Conservation (phyloP, 352 stramenopile species). For the Globisporangium splendens region DNA sequence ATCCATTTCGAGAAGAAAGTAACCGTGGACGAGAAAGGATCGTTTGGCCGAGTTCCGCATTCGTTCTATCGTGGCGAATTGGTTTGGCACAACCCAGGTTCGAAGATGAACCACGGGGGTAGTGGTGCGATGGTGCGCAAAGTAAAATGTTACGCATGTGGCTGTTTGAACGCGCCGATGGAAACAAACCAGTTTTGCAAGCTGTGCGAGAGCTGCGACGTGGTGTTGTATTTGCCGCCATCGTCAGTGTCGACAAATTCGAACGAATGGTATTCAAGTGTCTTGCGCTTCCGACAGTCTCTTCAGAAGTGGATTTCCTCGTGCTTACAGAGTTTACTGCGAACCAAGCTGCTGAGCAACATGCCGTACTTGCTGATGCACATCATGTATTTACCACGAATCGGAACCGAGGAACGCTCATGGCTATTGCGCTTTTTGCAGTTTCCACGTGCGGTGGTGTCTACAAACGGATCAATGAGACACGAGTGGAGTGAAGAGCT, state of each 20-base stretch:
- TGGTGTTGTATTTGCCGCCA: slow-evolving; percentile 71
- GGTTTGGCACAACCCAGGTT: slow-evolving; percentile 45
- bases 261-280: slow-evolving; percentile 76
- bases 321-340: slow-evolving; percentile 58
- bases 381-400: slow-evolving; percentile 78
- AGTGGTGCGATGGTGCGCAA: slow-evolving; percentile 45
- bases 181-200: slow-evolving; percentile 70
- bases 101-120: slow-evolving; percentile 9
- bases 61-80: slow-evolving; percentile 79
- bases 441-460: slow-evolving; percentile 68
- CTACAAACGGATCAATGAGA: slow-evolving; percentile 42
- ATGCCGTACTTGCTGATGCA: slow-evolving; percentile 86
- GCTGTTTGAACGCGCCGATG: slow-evolving; percentile 58
- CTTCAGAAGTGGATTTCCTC: slow-evolving; percentile 82
- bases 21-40: slow-evolving; percentile 54
- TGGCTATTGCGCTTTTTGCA: slow-evolving; percentile 82
- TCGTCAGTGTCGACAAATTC: slow-evolving; percentile 76
- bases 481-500: slow-evolving; percentile 78
- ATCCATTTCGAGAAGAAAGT: slow-evolving; percentile 88
- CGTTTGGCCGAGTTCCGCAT: slow-evolving; percentile 68
- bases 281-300: slow-evolving; percentile 67
- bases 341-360: slow-evolving; percentile 60
- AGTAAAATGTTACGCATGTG: slow-evolving; percentile 78
- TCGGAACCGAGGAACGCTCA: slow-evolving; percentile 71
- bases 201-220: slow-evolving; percentile 68